Conservation (phyloP, 495 filamentous ascomycete genomes). For the Trichoderma asperelloides region DNA sequence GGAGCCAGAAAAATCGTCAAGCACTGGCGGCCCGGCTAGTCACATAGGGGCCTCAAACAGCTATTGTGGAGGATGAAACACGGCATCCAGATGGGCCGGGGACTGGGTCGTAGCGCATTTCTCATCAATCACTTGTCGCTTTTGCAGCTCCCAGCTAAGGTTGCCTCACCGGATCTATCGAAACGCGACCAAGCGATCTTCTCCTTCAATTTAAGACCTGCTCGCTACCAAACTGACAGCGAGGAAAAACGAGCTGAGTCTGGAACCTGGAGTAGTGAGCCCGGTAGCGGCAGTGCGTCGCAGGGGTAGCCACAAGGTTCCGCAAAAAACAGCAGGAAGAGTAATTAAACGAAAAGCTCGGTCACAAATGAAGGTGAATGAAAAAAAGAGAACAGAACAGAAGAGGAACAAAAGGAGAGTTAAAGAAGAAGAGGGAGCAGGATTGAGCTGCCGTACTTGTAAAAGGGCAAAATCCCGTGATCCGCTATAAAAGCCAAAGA, state of each 20-base stretch:
- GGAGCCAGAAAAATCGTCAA: neutral
- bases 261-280: neutral
- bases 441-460: too few species aligned
- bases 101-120: neutral
- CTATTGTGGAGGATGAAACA: slow-evolving; percentile 8
- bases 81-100: slow-evolving; percentile 1
- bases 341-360: neutral
- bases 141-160: neutral
- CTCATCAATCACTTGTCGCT: neutral
- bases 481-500: too few species aligned
- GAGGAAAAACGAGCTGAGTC: neutral
- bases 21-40: neutral
- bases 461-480: too few species aligned
- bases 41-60: neutral
- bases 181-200: neutral
- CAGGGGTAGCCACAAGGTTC: neutral
- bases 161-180: neutral
- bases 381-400: neutral
- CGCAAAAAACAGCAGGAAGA: neutral
- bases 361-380: neutral
- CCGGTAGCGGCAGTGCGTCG: too few species aligned
- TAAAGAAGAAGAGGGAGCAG: neutral
- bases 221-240: neutral
- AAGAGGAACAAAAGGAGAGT: too few species aligned
- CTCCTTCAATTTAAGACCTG: neutral